These are phyloP conservation scores for Scedosporium apiospermum DNA, from an alignment of 2,329 filamentous ascomycete species.

Conservation along the genomic window DNA sequence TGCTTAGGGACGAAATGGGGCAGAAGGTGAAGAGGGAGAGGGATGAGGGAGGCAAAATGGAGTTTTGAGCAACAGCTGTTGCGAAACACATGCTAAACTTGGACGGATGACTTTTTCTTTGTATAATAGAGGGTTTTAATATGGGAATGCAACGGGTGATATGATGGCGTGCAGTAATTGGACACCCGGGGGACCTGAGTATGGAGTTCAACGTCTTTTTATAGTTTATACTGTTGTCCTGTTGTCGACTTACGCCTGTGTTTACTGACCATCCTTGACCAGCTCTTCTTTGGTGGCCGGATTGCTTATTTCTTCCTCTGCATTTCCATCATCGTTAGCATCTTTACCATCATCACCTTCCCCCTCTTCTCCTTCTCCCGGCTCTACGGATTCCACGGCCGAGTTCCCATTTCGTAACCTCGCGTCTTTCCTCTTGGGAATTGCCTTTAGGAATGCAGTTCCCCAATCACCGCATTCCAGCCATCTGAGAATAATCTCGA, in stretches of 20 bases:
- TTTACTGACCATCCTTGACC: background rate
- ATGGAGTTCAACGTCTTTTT: background rate
- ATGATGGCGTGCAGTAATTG: background rate
- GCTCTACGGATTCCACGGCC: slow-evolving; percentile 10
- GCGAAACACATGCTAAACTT: background rate
- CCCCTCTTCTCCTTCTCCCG: slow-evolving; percentile 10
- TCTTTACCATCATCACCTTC: slow-evolving; percentile 5
- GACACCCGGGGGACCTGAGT: background rate
- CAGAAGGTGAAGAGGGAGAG: slow-evolving; percentile 45
- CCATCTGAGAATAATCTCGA: slow-evolving; percentile 95
- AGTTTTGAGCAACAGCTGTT: slow-evolving; percentile 31
- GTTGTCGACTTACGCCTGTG: background rate
- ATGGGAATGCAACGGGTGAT: background rate
- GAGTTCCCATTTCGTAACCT: slow-evolving; percentile 37
- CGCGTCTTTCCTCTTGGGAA: slow-evolving; percentile 84
- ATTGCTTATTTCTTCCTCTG: slow-evolving; percentile 7
- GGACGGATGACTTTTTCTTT: background rate
- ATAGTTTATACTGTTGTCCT: background rate
- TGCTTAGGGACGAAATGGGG: slow-evolving; percentile 66
- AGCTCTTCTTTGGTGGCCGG: slow-evolving; percentile 4
- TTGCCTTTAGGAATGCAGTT: slow-evolving; percentile 74
- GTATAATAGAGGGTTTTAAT: background rate
- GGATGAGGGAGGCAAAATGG: slow-evolving; percentile 38
- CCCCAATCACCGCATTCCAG: slow-evolving; percentile 87
- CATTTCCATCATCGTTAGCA: background rate